phyloP scores from a whole-genome alignment of 23 red algal genomes.

The Gracilariopsis chorda region DNA sequence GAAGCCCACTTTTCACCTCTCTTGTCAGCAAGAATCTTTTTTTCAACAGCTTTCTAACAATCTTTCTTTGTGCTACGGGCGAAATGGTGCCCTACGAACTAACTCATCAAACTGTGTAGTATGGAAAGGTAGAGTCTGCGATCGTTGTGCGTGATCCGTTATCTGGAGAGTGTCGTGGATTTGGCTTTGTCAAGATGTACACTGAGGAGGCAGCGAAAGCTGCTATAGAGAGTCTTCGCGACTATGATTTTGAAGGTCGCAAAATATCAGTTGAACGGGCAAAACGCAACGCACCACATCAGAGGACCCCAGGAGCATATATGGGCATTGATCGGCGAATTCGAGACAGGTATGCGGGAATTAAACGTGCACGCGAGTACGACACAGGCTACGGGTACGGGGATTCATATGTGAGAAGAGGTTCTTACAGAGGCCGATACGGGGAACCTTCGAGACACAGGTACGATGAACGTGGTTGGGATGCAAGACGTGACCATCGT shows the following conservation, averaged over 20 bases:
- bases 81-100: background rate
- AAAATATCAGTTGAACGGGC: conserved; percentile 57
- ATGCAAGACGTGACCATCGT: conserved; percentile 17
- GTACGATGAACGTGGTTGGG: conserved; percentile 32
- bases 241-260: conserved; percentile 70
- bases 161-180: conserved; percentile 62
- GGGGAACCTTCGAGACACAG: conserved; percentile 6
- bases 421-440: conserved; percentile 20
- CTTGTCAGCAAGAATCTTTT: background rate
- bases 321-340: conserved; percentile 70
- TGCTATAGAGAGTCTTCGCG: conserved; percentile 51
- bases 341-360: conserved; percentile 57
- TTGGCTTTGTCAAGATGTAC: conserved; percentile 66
- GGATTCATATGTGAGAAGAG: conserved; percentile 29
- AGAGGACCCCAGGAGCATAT: conserved; percentile 51
- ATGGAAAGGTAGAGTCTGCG: conserved; percentile 62
- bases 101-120: conserved; percentile 10
- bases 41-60: background rate
- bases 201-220: conserved; percentile 39
- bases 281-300: conserved; percentile 53
- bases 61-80: conserved; percentile 9
- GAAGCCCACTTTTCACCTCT: background rate
- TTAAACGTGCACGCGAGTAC: conserved; percentile 50
- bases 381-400: conserved; percentile 27
- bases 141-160: conserved; percentile 62